Evolutionary conservation across 75 land plant genomes (phyloP).

Genomic region (Pinus albicaulis): DNA sequence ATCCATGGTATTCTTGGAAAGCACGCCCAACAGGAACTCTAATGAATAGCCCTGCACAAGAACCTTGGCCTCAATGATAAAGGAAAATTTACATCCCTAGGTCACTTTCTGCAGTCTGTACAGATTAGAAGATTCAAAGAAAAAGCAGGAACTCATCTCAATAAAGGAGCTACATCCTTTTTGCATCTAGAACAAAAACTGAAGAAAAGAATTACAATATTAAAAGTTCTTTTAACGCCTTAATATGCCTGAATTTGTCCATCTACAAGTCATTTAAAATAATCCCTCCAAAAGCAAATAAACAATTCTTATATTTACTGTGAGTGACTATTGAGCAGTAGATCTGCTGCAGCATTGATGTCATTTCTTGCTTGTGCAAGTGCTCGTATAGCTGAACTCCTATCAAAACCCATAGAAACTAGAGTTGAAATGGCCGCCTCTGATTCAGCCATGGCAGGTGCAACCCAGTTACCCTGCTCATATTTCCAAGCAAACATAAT

Average conservation of each 20-base stretch:
- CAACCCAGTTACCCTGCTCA: slow-evolving; percentile 22
- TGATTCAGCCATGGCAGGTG: slow-evolving; percentile 50
- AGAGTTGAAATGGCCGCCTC: slow-evolving; percentile 72
- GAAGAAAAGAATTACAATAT: slow-evolving; percentile 1
- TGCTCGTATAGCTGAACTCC: slow-evolving; percentile 71
- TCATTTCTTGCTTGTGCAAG: slow-evolving; percentile 76
- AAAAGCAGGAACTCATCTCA: neutral
- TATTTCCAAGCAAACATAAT: slow-evolving; percentile 1
- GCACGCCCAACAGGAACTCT: neutral
- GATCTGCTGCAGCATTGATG: slow-evolving; percentile 64
- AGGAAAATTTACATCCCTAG: neutral
- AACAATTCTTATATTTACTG: slow-evolving; percentile 4
- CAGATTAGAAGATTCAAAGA: neutral
- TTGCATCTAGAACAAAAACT: neutral
- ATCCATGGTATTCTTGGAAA: too few species aligned
- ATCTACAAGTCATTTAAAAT: neutral
- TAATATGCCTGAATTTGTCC: slow-evolving; percentile 1
- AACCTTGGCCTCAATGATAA: neutral
- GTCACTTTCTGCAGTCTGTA: neutral
- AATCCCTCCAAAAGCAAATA: neutral
- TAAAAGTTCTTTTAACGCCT: neutral
- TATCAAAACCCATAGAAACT: slow-evolving; percentile 89
- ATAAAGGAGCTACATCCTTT: neutral
- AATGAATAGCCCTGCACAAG: neutral
- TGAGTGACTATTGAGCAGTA: slow-evolving; percentile 72